Percentiles rank a stretch among this genome's conserved stretches.
Conservation (phyloP, 331 rosid species). For the Erythrophleum ivorense region DNA sequence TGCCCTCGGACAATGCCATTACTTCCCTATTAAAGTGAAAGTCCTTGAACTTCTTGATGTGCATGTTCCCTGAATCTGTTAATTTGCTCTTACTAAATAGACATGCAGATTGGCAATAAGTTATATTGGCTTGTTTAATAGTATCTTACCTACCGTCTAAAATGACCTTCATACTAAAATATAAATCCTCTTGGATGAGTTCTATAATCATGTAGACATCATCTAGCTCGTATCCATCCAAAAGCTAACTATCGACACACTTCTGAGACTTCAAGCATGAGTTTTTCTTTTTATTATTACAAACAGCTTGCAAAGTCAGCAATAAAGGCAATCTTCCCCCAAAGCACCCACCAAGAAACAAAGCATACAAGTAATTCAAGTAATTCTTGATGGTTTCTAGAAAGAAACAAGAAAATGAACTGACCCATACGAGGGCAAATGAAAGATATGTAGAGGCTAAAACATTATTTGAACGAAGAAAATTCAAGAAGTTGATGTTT, state of each 20-base stretch:
- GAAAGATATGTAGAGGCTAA: neutral
- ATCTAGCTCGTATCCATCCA: neutral
- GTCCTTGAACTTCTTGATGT: neutral
- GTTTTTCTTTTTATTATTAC: too few relatives aligned
- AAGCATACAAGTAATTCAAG: neutral
- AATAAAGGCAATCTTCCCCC: too few relatives aligned
- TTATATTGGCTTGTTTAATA: too few relatives aligned
- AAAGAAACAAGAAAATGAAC: neutral
- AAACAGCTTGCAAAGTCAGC: too few relatives aligned
- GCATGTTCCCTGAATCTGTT: neutral
- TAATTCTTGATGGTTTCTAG: neutral
- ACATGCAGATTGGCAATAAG: neutral
- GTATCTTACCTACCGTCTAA: too few relatives aligned
- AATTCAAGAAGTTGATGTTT: neutral
- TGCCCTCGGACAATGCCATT: neutral
- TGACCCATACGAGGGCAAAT: neutral
- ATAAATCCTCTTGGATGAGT: neutral
- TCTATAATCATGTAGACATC: neutral
- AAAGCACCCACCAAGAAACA: neutral
- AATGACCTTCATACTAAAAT: neutral
- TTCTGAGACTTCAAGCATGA: neutral
- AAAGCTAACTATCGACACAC: neutral
- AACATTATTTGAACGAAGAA: neutral
- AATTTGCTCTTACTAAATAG: neutral
- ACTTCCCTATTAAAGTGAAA: neutral